These are phyloP conservation scores for Pichia sp. DNA, from an alignment of 1,139 yeast species.

Conservation along the genomic window DNA sequence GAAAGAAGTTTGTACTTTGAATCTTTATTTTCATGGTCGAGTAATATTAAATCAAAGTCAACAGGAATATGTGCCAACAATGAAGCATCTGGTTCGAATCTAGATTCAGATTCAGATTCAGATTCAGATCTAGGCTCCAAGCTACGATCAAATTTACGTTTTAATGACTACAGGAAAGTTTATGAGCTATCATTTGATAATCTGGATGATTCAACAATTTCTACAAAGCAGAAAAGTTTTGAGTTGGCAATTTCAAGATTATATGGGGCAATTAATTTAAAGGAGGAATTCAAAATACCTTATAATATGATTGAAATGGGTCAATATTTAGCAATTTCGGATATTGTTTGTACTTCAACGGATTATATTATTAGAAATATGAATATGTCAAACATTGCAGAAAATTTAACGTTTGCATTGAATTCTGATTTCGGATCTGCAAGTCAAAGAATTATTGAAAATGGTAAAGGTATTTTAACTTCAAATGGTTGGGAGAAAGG, in stretches of 20 bases:
- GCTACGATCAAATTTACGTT: constrained; percentile 1
- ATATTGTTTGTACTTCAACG: constrained; percentile 39
- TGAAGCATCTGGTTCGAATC: background rate
- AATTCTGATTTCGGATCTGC: constrained; percentile 39
- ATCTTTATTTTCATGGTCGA: constrained; percentile 40
- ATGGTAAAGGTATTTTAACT: constrained; percentile 39
- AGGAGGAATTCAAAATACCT: constrained; percentile 31
- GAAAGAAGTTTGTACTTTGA: constrained; percentile 42
- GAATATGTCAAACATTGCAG: constrained; percentile 32
- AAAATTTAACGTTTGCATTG: constrained; percentile 36
- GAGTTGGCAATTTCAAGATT: constrained; percentile 39
- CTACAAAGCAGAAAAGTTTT: constrained; percentile 35
- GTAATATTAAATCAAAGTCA: background rate
- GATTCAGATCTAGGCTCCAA: constrained; percentile 1
- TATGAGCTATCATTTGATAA: constrained; percentile 36
- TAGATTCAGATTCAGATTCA: constrained; percentile 3
- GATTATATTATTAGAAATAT: constrained; percentile 32
- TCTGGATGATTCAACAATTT: constrained; percentile 10
- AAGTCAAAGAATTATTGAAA: constrained; percentile 38
- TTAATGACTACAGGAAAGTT: constrained; percentile 7
- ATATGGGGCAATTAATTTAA: constrained; percentile 36
- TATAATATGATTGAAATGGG: constrained; percentile 39
- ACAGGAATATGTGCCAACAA: background rate
- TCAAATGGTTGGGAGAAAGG: constrained; percentile 43
- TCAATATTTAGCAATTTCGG: constrained; percentile 40